Evolutionary conservation across 176 grass and related monocot genomes (phyloP), one percentile per base, ranked within the genome.

Genomic region (Poa pratensis): DNA sequence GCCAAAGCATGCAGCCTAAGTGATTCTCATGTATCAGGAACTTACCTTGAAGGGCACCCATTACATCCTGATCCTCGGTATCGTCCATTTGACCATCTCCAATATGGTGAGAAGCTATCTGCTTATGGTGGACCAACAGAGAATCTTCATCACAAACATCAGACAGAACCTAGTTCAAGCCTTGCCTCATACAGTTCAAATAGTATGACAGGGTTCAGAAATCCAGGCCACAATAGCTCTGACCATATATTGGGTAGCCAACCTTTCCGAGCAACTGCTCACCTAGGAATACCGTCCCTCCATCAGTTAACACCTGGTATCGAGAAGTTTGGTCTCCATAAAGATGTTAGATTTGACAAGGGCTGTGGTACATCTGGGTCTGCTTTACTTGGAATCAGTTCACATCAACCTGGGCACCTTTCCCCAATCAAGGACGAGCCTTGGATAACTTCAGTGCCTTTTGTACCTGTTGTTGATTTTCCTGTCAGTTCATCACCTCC

Each of bases 371-470:
- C 57, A 78, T 83, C 80, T 81, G 84, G 49, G 49, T 68, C 78
- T 62, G 66, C 49, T 14, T 86, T 85, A 48, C 73, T 43, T 80
- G 68, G 15, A 24, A 77, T 69, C 63, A 77, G 58, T 80, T 79
- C 79, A 76, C 24, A 26, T 58, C 83, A 70, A 51, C 71, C 78
- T 80, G 71, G n/a, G 50, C 10, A 55, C 22, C 69, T 76, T 88
- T 75, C 79, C 67, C 82, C 83, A 80, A 80, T 90, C 27, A 76
- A 62, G 85, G 83, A 84, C 48, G 81, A 90, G 84, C 57, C 82
- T 80, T 95, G 93, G 90, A 71, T 64, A 75, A 87, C 82, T 34
- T 95, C 93, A 84, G 88, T 92, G 39, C 93, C 90, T 88, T 95
- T 95, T 88, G 88, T 82, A 60, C 88, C 93, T 73, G 82, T 85